Base-by-base conservation (phyloP, 2,329 filamentous ascomycete species). In the Colletotrichum gigasporum region DNA sequence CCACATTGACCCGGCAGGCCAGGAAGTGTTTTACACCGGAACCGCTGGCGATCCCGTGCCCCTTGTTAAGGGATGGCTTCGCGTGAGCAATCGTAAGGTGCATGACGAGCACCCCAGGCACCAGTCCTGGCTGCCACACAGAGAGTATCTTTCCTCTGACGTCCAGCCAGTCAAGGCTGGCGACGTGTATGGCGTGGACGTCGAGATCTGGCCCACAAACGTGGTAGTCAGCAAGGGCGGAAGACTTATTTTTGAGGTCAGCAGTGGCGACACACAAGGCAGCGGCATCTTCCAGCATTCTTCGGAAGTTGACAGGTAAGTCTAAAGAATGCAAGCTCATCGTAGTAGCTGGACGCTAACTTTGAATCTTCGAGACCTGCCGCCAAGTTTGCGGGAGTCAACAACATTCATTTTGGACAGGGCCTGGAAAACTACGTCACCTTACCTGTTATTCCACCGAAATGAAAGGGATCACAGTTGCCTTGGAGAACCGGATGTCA, bases 201-300 rank as follows among this genome's bases (percentile, higher is more conserved):
- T 90, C 0, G 88, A 90, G 71, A 72, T 90, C 0, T 90, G 87
- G 88, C 87, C 88, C 0, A 90, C 87, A 0, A 88, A 87, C 64
- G 85, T 90, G 0, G 75, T 89, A 26, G 68, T 75, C 9, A 72
- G 74, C 22, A 71, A 72, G 32, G 86, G 86, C 0, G 83, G 80
- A 0, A 81, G 76, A 69, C 68, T 89, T 14, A 79, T 88, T 2
- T 81, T 90, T 41, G 86, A 89, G 72, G 77, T 89, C 3, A 73
- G 79, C 5, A 81, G 78, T 42, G 83, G 83, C 1, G 87, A 90
- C 73, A 89, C 87, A 0, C 86, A 89, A 66, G 87, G 87, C 1
- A 81, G 79, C 32, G 87, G 85, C 0, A 79, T 87, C 22, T 89
- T 89, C 71, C 73, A 76, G 66, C 87, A 89, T 69, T 78, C 80